Percentiles rank a stretch among this genome's conserved stretches.
Evolutionary conservation across 2,329 filamentous ascomycete species (phyloP).

Genomic region (Colletotrichum spinosum): DNA sequence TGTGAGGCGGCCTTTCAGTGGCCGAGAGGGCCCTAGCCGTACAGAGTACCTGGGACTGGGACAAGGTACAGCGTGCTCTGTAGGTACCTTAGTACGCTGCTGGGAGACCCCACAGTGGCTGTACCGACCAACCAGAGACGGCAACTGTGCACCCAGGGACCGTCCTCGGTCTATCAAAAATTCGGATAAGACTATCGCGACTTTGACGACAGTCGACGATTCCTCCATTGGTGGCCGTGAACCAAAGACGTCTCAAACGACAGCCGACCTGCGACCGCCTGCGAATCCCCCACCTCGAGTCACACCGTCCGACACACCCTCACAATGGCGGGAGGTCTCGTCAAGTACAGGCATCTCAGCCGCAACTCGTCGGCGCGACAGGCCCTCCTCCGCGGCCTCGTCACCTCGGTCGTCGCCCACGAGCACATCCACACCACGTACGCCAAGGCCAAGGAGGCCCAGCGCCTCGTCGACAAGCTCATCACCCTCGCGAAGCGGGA

Average conservation of each 20-base stretch:
- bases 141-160: conserved; percentile 15
- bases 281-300: too few species aligned
- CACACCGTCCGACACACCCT: not conserved
- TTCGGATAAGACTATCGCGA: conserved; percentile 20
- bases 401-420: conserved; percentile 92
- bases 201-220: conserved; percentile 35
- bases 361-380: conserved; percentile 89
- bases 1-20: conserved; percentile 12
- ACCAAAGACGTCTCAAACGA: too few species aligned
- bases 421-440: conserved; percentile 96
- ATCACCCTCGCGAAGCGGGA: conserved; percentile 95
- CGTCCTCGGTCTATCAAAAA: conserved; percentile 31
- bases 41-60: not conserved
- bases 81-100: too few species aligned
- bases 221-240: not conserved
- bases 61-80: too few species aligned
- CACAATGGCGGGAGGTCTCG: conserved; percentile 83
- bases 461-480: conserved; percentile 91
- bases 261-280: too few species aligned
- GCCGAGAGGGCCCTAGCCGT: conserved; percentile 4
- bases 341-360: conserved; percentile 90
- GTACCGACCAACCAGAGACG: conserved; percentile 24
- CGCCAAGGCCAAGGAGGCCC: conserved; percentile 96
- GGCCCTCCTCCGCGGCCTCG: conserved; percentile 93
- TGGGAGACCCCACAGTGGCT: too few species aligned